phyloP scores from a whole-genome alignment of 306 rosid genomes.

The Castanopsis chinensis region DNA sequence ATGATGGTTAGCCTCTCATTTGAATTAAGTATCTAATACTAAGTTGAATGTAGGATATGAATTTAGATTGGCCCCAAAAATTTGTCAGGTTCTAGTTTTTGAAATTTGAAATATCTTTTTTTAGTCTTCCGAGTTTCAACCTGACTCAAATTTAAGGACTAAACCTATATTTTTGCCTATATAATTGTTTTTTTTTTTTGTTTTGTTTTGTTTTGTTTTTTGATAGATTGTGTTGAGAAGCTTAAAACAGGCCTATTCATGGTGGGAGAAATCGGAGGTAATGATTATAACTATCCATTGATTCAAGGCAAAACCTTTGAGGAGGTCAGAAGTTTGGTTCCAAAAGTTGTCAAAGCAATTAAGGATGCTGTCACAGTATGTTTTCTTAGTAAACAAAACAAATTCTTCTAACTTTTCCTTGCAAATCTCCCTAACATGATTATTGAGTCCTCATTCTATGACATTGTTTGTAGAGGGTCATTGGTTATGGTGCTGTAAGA shows the following conservation, averaged over 20 bases:
- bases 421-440: neutral
- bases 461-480: constrained; percentile 1
- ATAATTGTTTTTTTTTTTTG: neutral
- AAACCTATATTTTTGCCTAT: neutral
- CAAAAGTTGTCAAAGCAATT: constrained; percentile 18
- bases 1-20: too few species aligned
- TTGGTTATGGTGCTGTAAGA: constrained; percentile 13
- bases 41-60: too few species aligned
- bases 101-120: too few species aligned
- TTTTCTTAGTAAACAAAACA: too few species aligned
- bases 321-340: constrained; percentile 7
- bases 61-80: too few species aligned
- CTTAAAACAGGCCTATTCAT: constrained; percentile 10
- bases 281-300: constrained; percentile 16
- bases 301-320: neutral
- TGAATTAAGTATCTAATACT: too few species aligned
- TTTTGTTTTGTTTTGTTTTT: neutral
- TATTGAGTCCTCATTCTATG: neutral
- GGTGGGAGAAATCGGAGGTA: constrained; percentile 23
- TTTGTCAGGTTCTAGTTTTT: too few species aligned
- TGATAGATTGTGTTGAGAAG: neutral
- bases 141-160: too few species aligned
- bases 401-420: neutral
- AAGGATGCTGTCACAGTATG: constrained; percentile 6
- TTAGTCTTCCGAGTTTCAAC: too few species aligned